Base-by-base conservation (phyloP, 108 stramenopile genomes). In the Skeletonema tropicum region DNA sequence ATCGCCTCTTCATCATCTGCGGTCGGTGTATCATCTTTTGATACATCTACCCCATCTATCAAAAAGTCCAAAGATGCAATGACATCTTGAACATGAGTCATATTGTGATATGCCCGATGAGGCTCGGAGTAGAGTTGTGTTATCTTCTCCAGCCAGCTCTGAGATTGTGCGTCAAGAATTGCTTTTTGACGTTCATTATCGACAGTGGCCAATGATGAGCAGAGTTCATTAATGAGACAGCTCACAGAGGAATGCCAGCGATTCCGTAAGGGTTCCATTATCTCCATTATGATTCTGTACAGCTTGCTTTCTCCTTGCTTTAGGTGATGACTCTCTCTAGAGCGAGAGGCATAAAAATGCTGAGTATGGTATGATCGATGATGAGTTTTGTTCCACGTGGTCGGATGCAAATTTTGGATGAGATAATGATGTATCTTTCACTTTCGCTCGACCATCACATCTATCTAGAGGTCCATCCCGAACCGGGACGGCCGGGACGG, bases 61-160 rank as follows among this genome's bases (percentile, higher is more conserved):
- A 92, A 46, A 13, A 87, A 46, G 23, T 78, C 74, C 25, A 87
- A 30, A 49, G 83, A 92, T 19, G 73, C 60, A 26, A 95, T 52
- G 68, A 95, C 82, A 79, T 95, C 92, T 62, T 84, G 58, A 29
- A 92, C 67, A 63, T 95, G 94, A n/a, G 85, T 81, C 55, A 83
- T 59, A 13, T 90, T 95, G 68, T 95, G 94, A 88, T 95, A 95
- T 33, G 82, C 73, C 17, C 94, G 80, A 41, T 77, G 70, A 2
- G 76, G 60, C 29, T 89, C 84, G 7, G 66, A 49, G 80, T 94
- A 89, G 19, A 75, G 85, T 3, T 69, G 23, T 33, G 55, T 67
- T 30, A 93, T 26, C 39, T 79, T 80, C 12, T 87, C 74, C 41
- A 87, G 84, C 92, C 92, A 93, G 21, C 36, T 68, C 33, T 79